A percentile compares a stretch with the other conserved stretches of the same genome.
These are phyloP conservation scores for Aspergillus fumigatus DNA, from an alignment of 2,329 filamentous ascomycete species.

Conservation along the genomic window DNA sequence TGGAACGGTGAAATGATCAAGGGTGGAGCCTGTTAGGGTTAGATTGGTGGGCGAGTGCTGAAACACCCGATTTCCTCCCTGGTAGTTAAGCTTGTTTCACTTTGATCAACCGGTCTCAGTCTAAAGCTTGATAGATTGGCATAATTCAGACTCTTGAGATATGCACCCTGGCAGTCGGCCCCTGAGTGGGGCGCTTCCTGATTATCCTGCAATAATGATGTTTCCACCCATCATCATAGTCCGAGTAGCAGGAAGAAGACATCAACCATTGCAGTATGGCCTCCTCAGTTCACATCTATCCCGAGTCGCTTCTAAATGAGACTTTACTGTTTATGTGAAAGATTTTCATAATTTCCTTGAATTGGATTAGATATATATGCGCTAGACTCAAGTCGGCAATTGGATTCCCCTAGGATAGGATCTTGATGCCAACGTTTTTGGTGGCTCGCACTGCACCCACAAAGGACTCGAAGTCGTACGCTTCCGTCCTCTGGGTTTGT, in stretches of 20 bases:
- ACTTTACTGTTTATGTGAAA: no score
- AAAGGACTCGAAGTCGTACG: no score
- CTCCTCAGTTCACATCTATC: no score
- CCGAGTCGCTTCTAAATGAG: no score
- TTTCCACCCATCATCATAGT: background rate
- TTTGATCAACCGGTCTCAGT: background rate
- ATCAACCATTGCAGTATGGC: background rate
- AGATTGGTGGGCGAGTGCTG: conserved; percentile 3
- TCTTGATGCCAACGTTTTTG: no score
- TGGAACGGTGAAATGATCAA: background rate
- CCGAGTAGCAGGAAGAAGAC: background rate
- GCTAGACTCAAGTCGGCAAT: no score
- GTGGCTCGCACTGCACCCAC: no score
- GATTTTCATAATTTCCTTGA: no score
- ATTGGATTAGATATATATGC: no score
- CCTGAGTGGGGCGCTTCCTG: background rate
- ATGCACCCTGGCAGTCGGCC: background rate
- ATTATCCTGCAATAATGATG: background rate
- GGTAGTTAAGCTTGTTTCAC: conserved; percentile 1
- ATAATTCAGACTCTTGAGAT: background rate
- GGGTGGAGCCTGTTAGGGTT: background rate
- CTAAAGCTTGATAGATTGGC: background rate
- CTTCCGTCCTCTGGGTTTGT: no score
- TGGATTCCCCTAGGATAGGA: no score
- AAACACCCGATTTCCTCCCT: background rate